Conservation (phyloP, 371 early-diverging fungal species). For the Mucor plumbeus region DNA sequence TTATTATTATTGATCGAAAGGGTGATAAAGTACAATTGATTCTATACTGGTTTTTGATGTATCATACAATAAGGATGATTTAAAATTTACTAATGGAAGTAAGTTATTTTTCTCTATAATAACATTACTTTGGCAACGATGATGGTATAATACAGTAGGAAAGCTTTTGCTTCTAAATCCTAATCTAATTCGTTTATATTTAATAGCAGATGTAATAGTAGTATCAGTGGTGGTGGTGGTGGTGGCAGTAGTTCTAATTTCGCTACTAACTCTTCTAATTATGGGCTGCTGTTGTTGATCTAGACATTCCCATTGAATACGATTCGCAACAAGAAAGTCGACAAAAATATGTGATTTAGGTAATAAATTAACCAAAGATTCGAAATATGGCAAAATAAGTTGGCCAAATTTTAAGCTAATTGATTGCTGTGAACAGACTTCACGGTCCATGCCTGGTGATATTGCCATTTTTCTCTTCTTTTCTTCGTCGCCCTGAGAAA, state of each 20-base stretch:
- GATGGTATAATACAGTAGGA: slow-evolving; percentile 21
- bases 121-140: background rate
- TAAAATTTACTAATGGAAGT: slow-evolving; percentile 7
- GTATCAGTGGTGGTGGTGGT: background rate
- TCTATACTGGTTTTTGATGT: slow-evolving; percentile 3
- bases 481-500: slow-evolving; percentile 87
- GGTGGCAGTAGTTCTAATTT: slow-evolving; percentile 2
- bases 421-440: slow-evolving; percentile 69
- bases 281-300: background rate
- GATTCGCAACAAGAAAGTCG: slow-evolving; percentile 43
- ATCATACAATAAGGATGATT: background rate
- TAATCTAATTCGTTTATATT: slow-evolving; percentile 18
- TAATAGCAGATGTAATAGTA: background rate
- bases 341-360: slow-evolving; percentile 55
- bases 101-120: slow-evolving; percentile 12
- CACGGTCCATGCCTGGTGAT: slow-evolving; percentile 90
- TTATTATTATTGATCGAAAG: slow-evolving; percentile 2
- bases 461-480: slow-evolving; percentile 69
- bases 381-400: slow-evolving; percentile 85
- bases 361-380: slow-evolving; percentile 70
- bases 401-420: slow-evolving; percentile 84
- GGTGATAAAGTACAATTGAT: slow-evolving; percentile 10
- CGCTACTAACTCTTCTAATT: slow-evolving; percentile 15
- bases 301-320: slow-evolving; percentile 43
- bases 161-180: slow-evolving; percentile 22